Evolutionary conservation across 2,329 filamentous ascomycete genomes (phyloP).

Genomic region (Fusarium chuoi): DNA sequence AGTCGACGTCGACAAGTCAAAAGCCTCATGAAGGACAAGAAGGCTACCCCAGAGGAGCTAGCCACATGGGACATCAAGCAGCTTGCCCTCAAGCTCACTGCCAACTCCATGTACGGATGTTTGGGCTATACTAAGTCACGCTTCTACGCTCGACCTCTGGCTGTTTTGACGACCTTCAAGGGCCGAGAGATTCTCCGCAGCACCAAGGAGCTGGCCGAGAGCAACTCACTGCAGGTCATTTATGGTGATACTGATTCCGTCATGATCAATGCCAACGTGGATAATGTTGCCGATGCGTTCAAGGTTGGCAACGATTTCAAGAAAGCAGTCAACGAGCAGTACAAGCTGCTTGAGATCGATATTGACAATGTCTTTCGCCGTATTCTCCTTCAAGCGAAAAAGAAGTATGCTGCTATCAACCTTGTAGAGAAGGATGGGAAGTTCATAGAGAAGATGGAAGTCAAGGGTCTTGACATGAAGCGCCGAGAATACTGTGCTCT

Average conservation of each 20-base stretch:
- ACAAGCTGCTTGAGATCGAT: slow-evolving; percentile 93
- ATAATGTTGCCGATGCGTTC: slow-evolving; percentile 89
- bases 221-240: slow-evolving; percentile 90
- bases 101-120: slow-evolving; percentile 99
- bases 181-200: slow-evolving; percentile 96
- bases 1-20: slow-evolving; percentile 91
- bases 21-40: slow-evolving; percentile 94
- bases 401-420: slow-evolving; percentile 98
- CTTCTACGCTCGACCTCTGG: slow-evolving; percentile 94
- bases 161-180: slow-evolving; percentile 96
- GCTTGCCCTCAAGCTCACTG: slow-evolving; percentile 93
- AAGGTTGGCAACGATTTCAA: slow-evolving; percentile 97
- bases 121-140: slow-evolving; percentile 96
- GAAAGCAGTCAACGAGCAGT: slow-evolving; percentile 91
- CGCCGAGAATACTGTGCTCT: slow-evolving; percentile 95
- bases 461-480: slow-evolving; percentile 98
- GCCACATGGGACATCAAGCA: slow-evolving; percentile 99
- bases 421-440: slow-evolving; percentile 90
- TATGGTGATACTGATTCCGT: slow-evolving; percentile 99
- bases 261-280: slow-evolving; percentile 99
- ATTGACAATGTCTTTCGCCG: slow-evolving; percentile 97
- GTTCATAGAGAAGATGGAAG: slow-evolving; percentile 92
- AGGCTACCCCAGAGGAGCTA: slow-evolving; percentile 84
- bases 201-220: slow-evolving; percentile 95
- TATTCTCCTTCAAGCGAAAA: slow-evolving; percentile 94